These are phyloP conservation scores for Ophiosphaerella korrae DNA, from an alignment of 2,329 filamentous ascomycete genomes.

Conservation along the genomic window DNA sequence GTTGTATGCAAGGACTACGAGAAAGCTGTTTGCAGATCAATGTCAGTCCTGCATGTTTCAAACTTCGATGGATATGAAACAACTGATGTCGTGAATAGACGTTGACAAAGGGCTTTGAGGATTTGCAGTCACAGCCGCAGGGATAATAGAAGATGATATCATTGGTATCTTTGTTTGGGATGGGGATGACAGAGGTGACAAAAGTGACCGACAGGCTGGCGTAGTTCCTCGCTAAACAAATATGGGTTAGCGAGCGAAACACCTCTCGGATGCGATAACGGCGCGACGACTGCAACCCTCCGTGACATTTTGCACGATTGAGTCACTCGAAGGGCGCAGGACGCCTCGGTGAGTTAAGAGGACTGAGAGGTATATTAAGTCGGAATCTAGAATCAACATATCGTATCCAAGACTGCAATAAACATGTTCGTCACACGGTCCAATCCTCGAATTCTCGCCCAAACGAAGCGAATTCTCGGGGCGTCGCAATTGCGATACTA, in stretches of 20 bases:
- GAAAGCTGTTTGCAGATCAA: too few species aligned
- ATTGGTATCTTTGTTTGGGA: too few species aligned
- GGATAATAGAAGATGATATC: too few species aligned
- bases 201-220: background rate
- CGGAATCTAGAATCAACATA: too few species aligned
- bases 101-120: too few species aligned
- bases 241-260: slow-evolving; percentile 19
- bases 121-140: too few species aligned
- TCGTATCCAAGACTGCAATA: background rate
- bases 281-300: slow-evolving; percentile 5
- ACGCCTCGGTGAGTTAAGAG: slow-evolving; percentile 20
- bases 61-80: too few species aligned
- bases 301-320: background rate
- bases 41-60: too few species aligned
- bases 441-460: slow-evolving; percentile 33
- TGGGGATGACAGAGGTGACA: background rate
- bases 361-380: background rate
- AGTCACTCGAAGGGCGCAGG: slow-evolving; percentile 20
- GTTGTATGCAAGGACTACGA: too few species aligned
- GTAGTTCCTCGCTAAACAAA: background rate
- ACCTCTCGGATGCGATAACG: slow-evolving; percentile 4
- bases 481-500: slow-evolving; percentile 57
- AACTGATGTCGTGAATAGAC: too few species aligned
- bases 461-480: slow-evolving; percentile 26
- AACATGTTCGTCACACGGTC: slow-evolving; percentile 41